Evolutionary conservation across 2,329 filamentous ascomycete genomes (phyloP).

Genomic region (Trichothecium sympodiale): DNA sequence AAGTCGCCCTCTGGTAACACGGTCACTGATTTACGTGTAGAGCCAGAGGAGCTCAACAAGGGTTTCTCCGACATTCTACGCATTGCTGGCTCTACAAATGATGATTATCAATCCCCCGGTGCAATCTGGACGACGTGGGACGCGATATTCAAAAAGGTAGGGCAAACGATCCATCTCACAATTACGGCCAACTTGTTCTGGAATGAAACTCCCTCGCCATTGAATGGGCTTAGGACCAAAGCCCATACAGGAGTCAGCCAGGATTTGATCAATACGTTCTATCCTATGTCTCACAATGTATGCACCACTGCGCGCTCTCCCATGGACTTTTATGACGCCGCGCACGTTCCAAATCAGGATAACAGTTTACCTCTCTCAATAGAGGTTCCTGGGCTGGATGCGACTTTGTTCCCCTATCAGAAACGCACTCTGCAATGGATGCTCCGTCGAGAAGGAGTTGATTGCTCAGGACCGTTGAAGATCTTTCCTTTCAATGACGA

Average conservation of each 20-base stretch:
- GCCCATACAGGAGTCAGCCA: slow-evolving; percentile 21
- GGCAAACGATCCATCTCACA: slow-evolving; percentile 9
- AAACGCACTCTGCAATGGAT: slow-evolving; percentile 61
- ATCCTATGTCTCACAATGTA: slow-evolving; percentile 10
- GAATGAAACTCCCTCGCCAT: slow-evolving; percentile 26
- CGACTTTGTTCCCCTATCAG: slow-evolving; percentile 61
- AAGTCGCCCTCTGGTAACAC: no score
- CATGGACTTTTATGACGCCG: slow-evolving; percentile 57
- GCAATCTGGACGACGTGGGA: slow-evolving; percentile 23
- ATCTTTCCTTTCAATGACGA: neutral
- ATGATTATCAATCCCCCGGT: slow-evolving; percentile 10
- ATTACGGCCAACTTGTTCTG: slow-evolving; percentile 27
- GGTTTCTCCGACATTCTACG: slow-evolving; percentile 11
- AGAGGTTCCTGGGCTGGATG: slow-evolving; percentile 29
- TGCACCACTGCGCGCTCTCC: slow-evolving; percentile 25
- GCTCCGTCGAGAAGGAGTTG: slow-evolving; percentile 51
- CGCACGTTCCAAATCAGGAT: slow-evolving; percentile 45
- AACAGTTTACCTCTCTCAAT: slow-evolving; percentile 26
- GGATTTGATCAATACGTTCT: slow-evolving; percentile 24
- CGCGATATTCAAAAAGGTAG: slow-evolving; percentile 17
- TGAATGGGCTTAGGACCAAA: slow-evolving; percentile 15
- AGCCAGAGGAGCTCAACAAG: slow-evolving; percentile 11
- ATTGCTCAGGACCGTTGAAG: slow-evolving; percentile 22
- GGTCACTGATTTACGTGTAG: neutral
- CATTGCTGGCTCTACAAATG: neutral